Conservation (phyloP, 2,329 filamentous ascomycete species). For the Ceratocystis smalleyi region DNA sequence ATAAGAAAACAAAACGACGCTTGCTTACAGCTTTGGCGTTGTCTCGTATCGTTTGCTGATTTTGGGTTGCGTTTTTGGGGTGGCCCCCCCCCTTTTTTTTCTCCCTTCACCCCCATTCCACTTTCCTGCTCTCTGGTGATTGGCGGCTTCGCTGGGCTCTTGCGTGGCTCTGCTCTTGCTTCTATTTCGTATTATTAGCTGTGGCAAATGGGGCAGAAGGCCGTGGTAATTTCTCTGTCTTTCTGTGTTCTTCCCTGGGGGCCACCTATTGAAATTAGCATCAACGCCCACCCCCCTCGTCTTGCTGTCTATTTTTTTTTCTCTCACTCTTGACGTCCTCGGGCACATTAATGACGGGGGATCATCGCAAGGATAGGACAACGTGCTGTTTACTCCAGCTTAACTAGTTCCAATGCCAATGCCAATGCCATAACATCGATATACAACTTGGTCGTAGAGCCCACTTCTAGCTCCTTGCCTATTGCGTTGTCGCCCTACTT, state of each 20-base stretch:
- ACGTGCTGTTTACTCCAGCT: neutral
- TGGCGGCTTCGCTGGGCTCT: neutral
- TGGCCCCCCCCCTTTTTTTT: neutral
- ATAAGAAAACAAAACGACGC: neutral
- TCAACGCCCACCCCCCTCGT: too few relatives aligned
- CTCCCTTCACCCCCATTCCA: neutral
- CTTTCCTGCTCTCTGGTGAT: neutral
- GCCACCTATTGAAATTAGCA: neutral
- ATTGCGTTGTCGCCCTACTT: neutral
- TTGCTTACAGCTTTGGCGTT: slow-evolving; percentile 1
- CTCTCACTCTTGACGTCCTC: neutral
- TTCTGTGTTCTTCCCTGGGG: neutral
- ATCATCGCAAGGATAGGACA: neutral
- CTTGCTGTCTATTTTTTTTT: neutral
- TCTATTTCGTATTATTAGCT: neutral
- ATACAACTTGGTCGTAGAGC: too few relatives aligned
- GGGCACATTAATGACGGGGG: neutral
- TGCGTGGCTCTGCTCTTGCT: neutral
- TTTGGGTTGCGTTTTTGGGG: neutral
- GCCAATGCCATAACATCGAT: too few relatives aligned
- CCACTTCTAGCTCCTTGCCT: neutral
- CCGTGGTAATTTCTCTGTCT: neutral
- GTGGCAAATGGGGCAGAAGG: neutral
- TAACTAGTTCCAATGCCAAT: too few relatives aligned
- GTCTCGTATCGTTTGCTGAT: slow-evolving; percentile 2